Evolutionary conservation across 2,329 filamentous ascomycete species (phyloP).

Genomic region (Massarina eburnea): DNA sequence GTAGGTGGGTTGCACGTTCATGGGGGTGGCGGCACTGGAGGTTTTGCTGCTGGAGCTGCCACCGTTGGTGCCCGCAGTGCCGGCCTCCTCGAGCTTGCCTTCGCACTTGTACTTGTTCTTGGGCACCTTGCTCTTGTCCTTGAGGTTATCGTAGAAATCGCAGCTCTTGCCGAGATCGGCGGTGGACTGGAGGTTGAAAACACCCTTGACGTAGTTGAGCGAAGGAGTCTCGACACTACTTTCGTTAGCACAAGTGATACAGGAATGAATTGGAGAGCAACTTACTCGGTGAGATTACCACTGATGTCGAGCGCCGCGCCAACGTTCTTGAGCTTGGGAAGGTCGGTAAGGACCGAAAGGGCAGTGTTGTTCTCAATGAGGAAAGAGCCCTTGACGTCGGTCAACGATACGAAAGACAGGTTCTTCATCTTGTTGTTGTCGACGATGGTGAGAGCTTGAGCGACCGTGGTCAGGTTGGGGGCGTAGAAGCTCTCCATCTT

Average conservation of each 20-base stretch:
- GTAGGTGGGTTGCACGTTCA: slow-evolving; percentile 46
- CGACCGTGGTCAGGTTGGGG: slow-evolving; percentile 71
- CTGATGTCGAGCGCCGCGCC: slow-evolving; percentile 80
- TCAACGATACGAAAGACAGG: slow-evolving; percentile 72
- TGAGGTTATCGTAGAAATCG: slow-evolving; percentile 45
- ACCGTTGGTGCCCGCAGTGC: slow-evolving; percentile 38
- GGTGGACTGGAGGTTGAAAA: slow-evolving; percentile 54
- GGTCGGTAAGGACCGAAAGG: slow-evolving; percentile 65
- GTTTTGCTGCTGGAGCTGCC: slow-evolving; percentile 25
- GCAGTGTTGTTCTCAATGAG: slow-evolving; percentile 88
- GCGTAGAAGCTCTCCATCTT: slow-evolving; percentile 63
- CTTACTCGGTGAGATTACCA: slow-evolving; percentile 82
- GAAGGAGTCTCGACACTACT: slow-evolving; percentile 69
- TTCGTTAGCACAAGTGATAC: slow-evolving; percentile 29
- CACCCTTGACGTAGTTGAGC: slow-evolving; percentile 49
- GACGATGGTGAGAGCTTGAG: slow-evolving; percentile 59
- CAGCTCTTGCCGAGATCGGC: slow-evolving; percentile 45
- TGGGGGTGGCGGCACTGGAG: slow-evolving; percentile 41
- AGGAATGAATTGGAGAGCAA: slow-evolving; percentile 21
- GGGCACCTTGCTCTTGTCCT: slow-evolving; percentile 45
- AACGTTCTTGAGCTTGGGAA: slow-evolving; percentile 69
- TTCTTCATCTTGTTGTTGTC: slow-evolving; percentile 64
- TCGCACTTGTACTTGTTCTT: slow-evolving; percentile 47
- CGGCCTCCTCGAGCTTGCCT: slow-evolving; percentile 42
- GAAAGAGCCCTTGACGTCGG: slow-evolving; percentile 73